Conservation (phyloP, 2,329 filamentous ascomycete genomes). For the Pseudogymnoascus sp. region DNA sequence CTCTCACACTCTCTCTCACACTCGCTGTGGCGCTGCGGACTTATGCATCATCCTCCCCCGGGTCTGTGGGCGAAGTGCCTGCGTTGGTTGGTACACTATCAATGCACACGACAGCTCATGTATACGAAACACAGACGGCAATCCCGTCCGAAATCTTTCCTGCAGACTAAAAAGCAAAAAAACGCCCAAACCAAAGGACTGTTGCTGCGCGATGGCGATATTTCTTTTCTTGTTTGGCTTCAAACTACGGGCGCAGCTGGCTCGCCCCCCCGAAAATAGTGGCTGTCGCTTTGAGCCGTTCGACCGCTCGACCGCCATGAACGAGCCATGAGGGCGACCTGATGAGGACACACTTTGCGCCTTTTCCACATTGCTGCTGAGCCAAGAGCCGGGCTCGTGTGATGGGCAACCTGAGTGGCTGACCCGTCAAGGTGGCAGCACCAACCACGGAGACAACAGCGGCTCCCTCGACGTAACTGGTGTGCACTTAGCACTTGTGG, state of each 20-base stretch:
- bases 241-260: background rate
- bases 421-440: constrained; percentile 6
- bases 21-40: background rate
- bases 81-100: background rate
- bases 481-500: background rate
- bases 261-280: background rate
- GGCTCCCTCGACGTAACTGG: background rate
- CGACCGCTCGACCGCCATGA: background rate
- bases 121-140: constrained; percentile 7
- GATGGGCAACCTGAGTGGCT: background rate
- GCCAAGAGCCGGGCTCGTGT: background rate
- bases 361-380: background rate
- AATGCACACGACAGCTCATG: constrained; percentile 9
- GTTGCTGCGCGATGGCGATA: background rate
- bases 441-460: constrained; percentile 4
- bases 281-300: constrained; percentile 2
- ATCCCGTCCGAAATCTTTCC: background rate
- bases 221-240: background rate
- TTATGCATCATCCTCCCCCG: constrained; percentile 2
- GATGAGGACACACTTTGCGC: background rate
- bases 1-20: background rate
- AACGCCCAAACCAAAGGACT: too few species aligned
- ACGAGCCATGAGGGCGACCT: background rate
- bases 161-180: background rate
- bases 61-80: constrained; percentile 7